Conservation (phyloP, 306 rosid species). For the Styphnolobium japonicum region DNA sequence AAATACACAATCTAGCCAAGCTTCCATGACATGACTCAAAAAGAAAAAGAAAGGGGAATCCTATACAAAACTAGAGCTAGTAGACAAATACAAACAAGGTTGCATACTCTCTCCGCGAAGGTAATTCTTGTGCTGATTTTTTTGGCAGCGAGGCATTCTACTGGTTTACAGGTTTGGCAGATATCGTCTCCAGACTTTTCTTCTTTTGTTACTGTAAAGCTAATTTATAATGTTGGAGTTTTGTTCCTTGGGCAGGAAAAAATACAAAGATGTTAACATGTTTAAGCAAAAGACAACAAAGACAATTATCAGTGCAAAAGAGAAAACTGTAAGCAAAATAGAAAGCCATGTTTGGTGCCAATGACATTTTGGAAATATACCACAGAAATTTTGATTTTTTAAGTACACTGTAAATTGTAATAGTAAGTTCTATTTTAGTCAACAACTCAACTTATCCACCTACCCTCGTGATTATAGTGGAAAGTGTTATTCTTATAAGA, state of each 20-base stretch:
- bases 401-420: too few relatives aligned
- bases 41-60: background rate
- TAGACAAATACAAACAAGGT: background rate
- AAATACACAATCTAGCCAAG: background rate
- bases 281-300: background rate
- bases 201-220: background rate
- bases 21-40: background rate
- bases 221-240: background rate
- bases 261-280: background rate
- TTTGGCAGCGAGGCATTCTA: too few relatives aligned
- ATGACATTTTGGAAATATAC: too few relatives aligned
- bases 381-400: too few relatives aligned
- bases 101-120: background rate
- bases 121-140: background rate
- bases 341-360: too few relatives aligned
- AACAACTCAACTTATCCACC: background rate
- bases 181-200: too few relatives aligned
- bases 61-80: background rate
- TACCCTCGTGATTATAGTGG: too few relatives aligned
- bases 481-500: too few relatives aligned
- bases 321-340: background rate
- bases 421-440: background rate
- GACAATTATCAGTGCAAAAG: background rate
- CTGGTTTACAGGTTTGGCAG: too few relatives aligned
- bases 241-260: background rate